phyloP scores from a whole-genome alignment of 73 alveolate species.

The Blepharisma japonicum region DNA sequence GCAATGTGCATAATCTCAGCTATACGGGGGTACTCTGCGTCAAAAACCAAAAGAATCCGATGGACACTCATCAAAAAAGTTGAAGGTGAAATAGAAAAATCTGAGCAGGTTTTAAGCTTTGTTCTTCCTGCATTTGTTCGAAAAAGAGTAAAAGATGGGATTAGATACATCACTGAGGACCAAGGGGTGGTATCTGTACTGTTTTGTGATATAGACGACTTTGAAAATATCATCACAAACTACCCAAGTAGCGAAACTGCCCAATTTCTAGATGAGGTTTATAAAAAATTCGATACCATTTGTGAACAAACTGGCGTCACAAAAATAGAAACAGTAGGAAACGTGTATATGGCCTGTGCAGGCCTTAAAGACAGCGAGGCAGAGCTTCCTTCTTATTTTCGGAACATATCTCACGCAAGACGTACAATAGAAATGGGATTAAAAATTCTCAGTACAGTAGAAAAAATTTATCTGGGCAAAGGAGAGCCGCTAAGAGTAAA shows the following conservation, averaged over 20 bases:
- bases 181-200: slow-evolving; percentile 52
- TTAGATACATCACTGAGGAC: slow-evolving; percentile 51
- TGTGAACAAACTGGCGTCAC: slow-evolving; percentile 40
- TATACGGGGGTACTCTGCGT: too few relatives aligned
- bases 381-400: slow-evolving; percentile 20
- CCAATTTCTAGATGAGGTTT: slow-evolving; percentile 49
- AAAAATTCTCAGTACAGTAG: too few relatives aligned
- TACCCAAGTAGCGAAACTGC: slow-evolving; percentile 44
- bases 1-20: too few relatives aligned
- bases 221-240: slow-evolving; percentile 47
- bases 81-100: slow-evolving; percentile 6
- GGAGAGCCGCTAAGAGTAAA: slow-evolving; percentile 42
- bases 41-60: neutral
- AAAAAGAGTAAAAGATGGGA: slow-evolving; percentile 50
- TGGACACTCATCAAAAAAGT: neutral
- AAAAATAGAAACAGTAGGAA: slow-evolving; percentile 85
- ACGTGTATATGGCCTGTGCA: slow-evolving; percentile 84
- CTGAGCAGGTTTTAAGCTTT: slow-evolving; percentile 42
- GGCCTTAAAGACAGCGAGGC: slow-evolving; percentile 62
- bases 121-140: slow-evolving; percentile 59
- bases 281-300: slow-evolving; percentile 50
- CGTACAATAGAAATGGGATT: too few relatives aligned
- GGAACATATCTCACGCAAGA: too few relatives aligned
- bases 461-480: too few relatives aligned
- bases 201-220: slow-evolving; percentile 49